Conservation (phyloP, 345 rosid species). For the Geranium brycei region DNA sequence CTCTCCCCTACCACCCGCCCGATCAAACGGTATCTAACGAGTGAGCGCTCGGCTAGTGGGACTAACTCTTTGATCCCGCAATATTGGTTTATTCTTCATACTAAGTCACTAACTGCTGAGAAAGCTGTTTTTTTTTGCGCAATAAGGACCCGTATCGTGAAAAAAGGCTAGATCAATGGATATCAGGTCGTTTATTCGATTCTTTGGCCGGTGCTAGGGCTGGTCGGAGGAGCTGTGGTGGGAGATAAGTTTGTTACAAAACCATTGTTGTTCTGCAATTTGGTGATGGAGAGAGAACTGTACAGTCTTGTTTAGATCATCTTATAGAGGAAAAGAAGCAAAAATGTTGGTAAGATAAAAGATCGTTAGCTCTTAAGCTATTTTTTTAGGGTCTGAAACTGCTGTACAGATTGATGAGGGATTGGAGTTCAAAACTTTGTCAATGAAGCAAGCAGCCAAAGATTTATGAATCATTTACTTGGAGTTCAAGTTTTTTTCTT, state of each 20-base stretch:
- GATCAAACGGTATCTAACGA: constrained; percentile 12
- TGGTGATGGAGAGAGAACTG: constrained; percentile 9
- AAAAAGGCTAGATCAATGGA: constrained; percentile 11
- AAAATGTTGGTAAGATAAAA: not conserved
- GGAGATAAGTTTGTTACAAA: not conserved
- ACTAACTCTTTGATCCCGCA: not conserved
- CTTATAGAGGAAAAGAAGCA: constrained; percentile 11
- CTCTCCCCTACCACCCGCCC: constrained; percentile 24
- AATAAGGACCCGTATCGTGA: constrained; percentile 8
- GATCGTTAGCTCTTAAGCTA: constrained; percentile 9
- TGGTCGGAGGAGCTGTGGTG: no score
- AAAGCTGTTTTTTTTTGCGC: constrained; percentile 10
- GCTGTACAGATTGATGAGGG: constrained; percentile 28
- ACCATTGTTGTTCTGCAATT: constrained; percentile 3
- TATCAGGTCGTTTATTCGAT: no score
- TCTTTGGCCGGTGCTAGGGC: no score
- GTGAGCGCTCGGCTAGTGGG: no score
- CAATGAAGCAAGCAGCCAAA: constrained; percentile 7
- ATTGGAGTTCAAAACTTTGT: constrained; percentile 11
- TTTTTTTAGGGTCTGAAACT: constrained; percentile 14
- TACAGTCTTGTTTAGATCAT: constrained; percentile 17
- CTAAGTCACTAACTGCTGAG: constrained; percentile 7
- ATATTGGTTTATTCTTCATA: constrained; percentile 8
- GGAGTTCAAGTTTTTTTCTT: no score
- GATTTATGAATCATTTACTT: constrained; percentile 2